Evolutionary conservation across 768 basidiomycete genomes (phyloP), one percentile per base, ranked within the genome.

Genomic region (Boletus fagicola): DNA sequence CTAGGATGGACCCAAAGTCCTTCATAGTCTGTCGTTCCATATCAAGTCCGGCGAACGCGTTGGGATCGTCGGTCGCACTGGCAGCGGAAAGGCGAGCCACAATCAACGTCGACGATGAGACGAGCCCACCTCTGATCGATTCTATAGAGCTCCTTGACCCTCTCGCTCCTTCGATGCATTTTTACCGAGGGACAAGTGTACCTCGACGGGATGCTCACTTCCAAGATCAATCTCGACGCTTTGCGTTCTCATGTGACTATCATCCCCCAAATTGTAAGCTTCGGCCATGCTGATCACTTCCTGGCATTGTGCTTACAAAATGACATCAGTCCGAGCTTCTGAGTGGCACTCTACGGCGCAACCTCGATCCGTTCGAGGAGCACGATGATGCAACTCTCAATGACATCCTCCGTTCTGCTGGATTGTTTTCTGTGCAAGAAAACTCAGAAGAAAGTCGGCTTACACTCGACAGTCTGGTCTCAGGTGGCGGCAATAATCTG

Each of bases 351-450:
- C 70, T 86, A 22, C 77, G 85, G 31, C 74, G 74, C 52, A 86
- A 85, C 62, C 69, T 86, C n/a, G 85, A 86, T 63, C 85, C 84
- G 0, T 86, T 84, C 61, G 73, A 65, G 8, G 74, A 82, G 56
- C 74, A 82, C 57, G 81, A 84, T 44, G 85, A 87, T 56, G 73
- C 78, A 0, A 72, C 68, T 5, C 72, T 84, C 16, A 80, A 83
- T 52, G 75, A 75, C 35, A 81, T 80, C 0, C 67, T 83, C 20
- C 74, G 76, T 18, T 72, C 80, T 0, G 76, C 82, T 0, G 82
- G 83, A 3, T 68, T 81, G 4, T 78, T 74, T 59, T 66, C 74
- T 3, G 62, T 78, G 7, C 77, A 79, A 54, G 66, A 68, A 12
- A 74, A 77, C 1, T 67, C 60, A 7, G 74, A 75, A 1, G 73